These are phyloP conservation scores for Porpolomopsis calyptriformis DNA, from an alignment of 768 basidiomycete species.

Conservation along the genomic window DNA sequence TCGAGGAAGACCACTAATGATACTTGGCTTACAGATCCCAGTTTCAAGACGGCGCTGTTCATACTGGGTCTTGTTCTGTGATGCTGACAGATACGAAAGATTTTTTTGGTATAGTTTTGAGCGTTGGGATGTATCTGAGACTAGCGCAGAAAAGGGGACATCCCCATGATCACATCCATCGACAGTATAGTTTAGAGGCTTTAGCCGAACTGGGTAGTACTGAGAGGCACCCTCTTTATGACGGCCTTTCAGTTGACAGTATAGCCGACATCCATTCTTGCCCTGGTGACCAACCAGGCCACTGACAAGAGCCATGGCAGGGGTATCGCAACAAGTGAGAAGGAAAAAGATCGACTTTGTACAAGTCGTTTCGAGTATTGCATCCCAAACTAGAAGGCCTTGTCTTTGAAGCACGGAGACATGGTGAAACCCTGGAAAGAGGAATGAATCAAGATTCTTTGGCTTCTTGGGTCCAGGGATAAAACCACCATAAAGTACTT, in stretches of 20 bases:
- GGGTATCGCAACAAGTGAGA: constrained; percentile 24
- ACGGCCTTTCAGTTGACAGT: constrained; percentile 20
- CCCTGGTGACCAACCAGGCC: constrained; percentile 28
- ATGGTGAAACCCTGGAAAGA: constrained; percentile 25
- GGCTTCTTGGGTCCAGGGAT: constrained; percentile 31
- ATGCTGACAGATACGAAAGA: constrained; percentile 13
- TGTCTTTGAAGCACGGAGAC: constrained; percentile 24
- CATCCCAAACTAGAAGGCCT: constrained; percentile 20
- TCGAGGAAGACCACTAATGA: constrained; percentile 30
- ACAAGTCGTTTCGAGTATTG: neutral
- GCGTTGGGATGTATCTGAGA: neutral
- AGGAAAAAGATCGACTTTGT: constrained; percentile 13
- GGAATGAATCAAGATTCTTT: constrained; percentile 25
- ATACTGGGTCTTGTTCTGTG: constrained; percentile 15
- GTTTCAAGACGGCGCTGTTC: constrained; percentile 19
- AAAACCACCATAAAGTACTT: constrained; percentile 22
- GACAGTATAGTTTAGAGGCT: constrained; percentile 17
- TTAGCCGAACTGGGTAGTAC: constrained; percentile 25
- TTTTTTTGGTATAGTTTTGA: constrained; percentile 6
- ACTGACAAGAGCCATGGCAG: constrained; percentile 22
- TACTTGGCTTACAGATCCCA: constrained; percentile 25
- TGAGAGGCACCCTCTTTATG: constrained; percentile 18
- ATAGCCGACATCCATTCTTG: constrained; percentile 24
- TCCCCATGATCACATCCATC: constrained; percentile 17
- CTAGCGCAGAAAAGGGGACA: constrained; percentile 10